These are phyloP conservation scores for Allomyces arbusculus DNA, from an alignment of 192 early-diverging fungal species.

Conservation along the genomic window DNA sequence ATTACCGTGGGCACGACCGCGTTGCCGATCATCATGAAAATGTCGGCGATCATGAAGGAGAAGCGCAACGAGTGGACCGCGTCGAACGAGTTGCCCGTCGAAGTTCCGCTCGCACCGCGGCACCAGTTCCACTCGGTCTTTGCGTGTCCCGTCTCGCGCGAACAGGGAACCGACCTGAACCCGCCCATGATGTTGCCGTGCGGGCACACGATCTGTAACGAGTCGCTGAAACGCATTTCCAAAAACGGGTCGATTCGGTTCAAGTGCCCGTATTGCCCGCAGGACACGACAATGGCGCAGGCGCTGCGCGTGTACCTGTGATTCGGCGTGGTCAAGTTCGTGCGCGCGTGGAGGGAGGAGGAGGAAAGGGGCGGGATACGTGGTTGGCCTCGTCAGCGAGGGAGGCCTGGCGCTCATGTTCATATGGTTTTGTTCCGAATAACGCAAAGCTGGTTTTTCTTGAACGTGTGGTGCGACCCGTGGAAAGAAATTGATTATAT, in stretches of 20 bases:
- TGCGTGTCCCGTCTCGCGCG: constrained; percentile 90
- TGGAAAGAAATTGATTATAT: no score
- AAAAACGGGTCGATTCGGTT: constrained; percentile 50
- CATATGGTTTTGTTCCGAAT: no score
- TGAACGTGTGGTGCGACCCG: no score
- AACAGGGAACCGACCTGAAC: constrained; percentile 76
- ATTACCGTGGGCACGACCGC: constrained; percentile 65
- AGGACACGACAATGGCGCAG: constrained; percentile 53
- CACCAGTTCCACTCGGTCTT: constrained; percentile 89
- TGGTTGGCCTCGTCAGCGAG: no score
- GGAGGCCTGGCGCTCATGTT: no score
- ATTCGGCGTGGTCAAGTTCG: not conserved
- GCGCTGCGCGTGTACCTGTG: constrained; percentile 64
- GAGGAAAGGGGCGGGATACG: no score
- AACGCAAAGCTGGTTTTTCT: no score
- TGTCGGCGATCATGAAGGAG: constrained; percentile 70
- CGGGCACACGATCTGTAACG: constrained; percentile 89
- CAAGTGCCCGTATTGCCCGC: constrained; percentile 97
- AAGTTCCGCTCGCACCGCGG: constrained; percentile 68
- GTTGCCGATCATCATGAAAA: constrained; percentile 78
- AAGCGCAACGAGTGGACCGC: constrained; percentile 77
- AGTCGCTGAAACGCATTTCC: constrained; percentile 61
- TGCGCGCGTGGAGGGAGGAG: no score
- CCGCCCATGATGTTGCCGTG: constrained; percentile 97
- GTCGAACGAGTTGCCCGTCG: constrained; percentile 75